phyloP scores from a whole-genome alignment of 73 alveolate species.

The Paramecium primaurelia region DNA sequence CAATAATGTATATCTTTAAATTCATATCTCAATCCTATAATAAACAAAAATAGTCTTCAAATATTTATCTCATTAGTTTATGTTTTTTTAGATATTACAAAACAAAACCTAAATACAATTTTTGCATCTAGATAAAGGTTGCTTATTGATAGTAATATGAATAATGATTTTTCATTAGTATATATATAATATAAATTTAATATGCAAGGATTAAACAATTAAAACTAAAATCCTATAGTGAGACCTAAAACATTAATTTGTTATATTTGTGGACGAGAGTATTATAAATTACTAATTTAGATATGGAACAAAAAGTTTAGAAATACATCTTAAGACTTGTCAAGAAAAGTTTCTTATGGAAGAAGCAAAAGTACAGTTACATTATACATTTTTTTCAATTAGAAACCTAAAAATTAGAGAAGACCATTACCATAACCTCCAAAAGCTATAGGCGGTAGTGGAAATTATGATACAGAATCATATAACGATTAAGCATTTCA shows the following conservation, averaged over 20 bases:
- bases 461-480: constrained; percentile 67
- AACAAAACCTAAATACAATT: too few relatives aligned
- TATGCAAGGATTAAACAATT: constrained; percentile 13
- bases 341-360: constrained; percentile 81
- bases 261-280: constrained; percentile 93
- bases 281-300: not conserved
- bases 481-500: constrained; percentile 86
- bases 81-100: not conserved
- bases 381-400: not conserved
- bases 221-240: not conserved
- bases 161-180: not conserved
- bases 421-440: constrained; percentile 86
- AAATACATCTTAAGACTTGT: constrained; percentile 86
- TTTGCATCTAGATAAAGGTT: too few relatives aligned
- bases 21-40: too few relatives aligned
- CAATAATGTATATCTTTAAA: not conserved
- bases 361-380: constrained; percentile 53
- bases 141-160: too few relatives aligned
- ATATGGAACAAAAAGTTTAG: constrained; percentile 81
- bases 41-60: not conserved
- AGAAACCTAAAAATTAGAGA: constrained; percentile 82
- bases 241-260: constrained; percentile 85
- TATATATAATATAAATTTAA: not conserved
- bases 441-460: constrained; percentile 51
- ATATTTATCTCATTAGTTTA: too few relatives aligned